phyloP scores from a whole-genome alignment of 169 alveolate genomes.

The Plasmodium berghei region DNA sequence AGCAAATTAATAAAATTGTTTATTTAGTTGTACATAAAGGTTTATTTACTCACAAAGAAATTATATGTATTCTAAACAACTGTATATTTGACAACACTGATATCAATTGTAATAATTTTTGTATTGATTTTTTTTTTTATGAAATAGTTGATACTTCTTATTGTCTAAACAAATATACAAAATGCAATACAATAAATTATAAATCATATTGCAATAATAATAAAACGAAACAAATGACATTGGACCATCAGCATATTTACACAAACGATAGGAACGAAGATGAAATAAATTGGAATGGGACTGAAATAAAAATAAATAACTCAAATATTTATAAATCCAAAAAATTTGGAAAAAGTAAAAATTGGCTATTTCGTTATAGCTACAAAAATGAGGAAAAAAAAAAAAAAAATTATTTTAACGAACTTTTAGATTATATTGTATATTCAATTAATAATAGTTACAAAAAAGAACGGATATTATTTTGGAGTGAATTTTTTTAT shows the following conservation, averaged over 20 bases:
- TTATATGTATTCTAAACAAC: constrained; percentile 6
- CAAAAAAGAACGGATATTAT: constrained; percentile 25
- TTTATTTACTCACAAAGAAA: neutral
- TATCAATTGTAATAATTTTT: neutral
- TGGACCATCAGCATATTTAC: neutral
- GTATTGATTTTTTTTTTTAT: constrained; percentile 31
- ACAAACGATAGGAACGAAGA: too few relatives aligned
- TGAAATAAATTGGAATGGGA: neutral
- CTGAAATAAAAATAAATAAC: neutral
- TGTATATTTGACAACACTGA: neutral
- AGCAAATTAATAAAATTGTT: constrained; percentile 29
- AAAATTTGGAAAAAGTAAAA: neutral
- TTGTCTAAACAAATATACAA: neutral
- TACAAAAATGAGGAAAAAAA: neutral
- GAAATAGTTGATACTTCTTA: constrained; percentile 3
- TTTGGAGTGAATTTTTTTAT: constrained; percentile 43
- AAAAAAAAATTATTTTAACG: constrained; percentile 6
- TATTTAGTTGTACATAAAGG: constrained; percentile 18
- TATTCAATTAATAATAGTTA: constrained; percentile 12
- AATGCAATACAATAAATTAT: neutral
- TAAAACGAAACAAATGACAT: neutral
- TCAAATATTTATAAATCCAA: neutral
- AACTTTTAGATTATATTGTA: constrained; percentile 31
- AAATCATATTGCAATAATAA: neutral
- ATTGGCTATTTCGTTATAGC: neutral